phyloP scores from a whole-genome alignment of 164 flowering plant species.

The Nelumbo lutea region DNA sequence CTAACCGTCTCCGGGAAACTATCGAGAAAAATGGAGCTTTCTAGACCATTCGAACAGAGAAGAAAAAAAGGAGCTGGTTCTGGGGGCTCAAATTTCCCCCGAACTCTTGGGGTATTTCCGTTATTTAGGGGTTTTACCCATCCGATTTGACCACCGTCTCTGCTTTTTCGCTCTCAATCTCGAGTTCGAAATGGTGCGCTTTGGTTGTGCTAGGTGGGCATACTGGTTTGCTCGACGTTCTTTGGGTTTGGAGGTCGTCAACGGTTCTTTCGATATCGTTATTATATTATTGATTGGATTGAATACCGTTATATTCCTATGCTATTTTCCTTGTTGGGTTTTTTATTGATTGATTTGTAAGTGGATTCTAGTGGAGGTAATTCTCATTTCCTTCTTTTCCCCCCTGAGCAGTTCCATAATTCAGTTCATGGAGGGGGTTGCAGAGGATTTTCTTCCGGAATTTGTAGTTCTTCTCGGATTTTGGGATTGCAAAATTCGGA shows the following conservation, averaged over 20 bases:
- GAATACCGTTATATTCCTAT: not conserved
- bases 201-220: constrained; percentile 40
- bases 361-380: not conserved
- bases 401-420: constrained; percentile 25
- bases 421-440: constrained; percentile 13
- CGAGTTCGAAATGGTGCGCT: constrained; percentile 42
- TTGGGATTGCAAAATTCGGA: constrained; percentile 14
- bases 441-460: constrained; percentile 33
- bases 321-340: not conserved
- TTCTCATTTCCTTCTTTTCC: not conserved
- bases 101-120: not conserved
- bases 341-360: not conserved
- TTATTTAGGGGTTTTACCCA: not conserved
- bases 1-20: too few relatives aligned
- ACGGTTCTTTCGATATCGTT: constrained; percentile 13
- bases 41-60: not conserved
- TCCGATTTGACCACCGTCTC: not conserved
- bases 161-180: not conserved
- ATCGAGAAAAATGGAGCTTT: not conserved
- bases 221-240: constrained; percentile 33
- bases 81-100: not conserved
- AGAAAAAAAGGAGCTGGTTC: not conserved
- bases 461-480: constrained; percentile 18
- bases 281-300: not conserved
- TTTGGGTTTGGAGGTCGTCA: constrained; percentile 15